Conservation (phyloP, 495 filamentous ascomycete species). For the Neurospora sp. region DNA sequence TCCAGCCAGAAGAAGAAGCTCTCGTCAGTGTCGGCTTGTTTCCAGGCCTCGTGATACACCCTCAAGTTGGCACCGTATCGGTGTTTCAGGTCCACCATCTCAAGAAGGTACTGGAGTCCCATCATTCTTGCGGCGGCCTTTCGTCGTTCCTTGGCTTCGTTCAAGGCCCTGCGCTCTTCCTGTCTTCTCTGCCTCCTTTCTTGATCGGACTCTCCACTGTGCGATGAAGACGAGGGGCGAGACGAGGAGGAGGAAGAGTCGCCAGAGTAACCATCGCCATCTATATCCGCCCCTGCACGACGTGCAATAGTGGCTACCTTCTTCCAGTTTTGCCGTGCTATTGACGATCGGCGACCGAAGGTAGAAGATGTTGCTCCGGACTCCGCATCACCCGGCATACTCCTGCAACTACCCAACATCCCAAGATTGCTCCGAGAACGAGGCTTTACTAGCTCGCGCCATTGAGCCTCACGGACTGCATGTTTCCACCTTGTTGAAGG, state of each 20-base stretch:
- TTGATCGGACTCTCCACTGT: slow-evolving; percentile 18
- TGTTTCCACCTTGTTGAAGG: slow-evolving; percentile 60
- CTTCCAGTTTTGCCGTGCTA: slow-evolving; percentile 62
- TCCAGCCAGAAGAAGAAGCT: slow-evolving; percentile 99
- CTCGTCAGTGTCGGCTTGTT: slow-evolving; percentile 59
- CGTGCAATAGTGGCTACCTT: slow-evolving; percentile 59
- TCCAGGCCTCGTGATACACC: slow-evolving; percentile 81
- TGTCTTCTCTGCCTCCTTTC: slow-evolving; percentile 25
- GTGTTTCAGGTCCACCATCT: slow-evolving; percentile 88
- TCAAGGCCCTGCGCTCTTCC: slow-evolving; percentile 24
- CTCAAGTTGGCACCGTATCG: slow-evolving; percentile 77
- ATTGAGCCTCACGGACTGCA: slow-evolving; percentile 55
- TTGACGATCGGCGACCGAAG: slow-evolving; percentile 10
- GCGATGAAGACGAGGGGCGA: slow-evolving; percentile 11
- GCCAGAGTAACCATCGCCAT: slow-evolving; percentile 23
- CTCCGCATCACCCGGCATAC: background rate
- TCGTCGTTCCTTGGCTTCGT: slow-evolving; percentile 35
- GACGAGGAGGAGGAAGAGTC: slow-evolving; percentile 2
- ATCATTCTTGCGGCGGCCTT: slow-evolving; percentile 60
- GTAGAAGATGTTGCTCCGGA: background rate
- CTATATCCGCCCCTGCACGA: slow-evolving; percentile 55
- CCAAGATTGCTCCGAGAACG: slow-evolving; percentile 22
- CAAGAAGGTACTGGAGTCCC: slow-evolving; percentile 83
- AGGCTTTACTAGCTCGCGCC: slow-evolving; percentile 43
- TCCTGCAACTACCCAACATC: background rate